A percentile compares a stretch with the other conserved stretches of the same genome.
phyloP scores from a whole-genome alignment of 192 early-diverging fungal species.

The Helicostylum pulchrum region DNA sequence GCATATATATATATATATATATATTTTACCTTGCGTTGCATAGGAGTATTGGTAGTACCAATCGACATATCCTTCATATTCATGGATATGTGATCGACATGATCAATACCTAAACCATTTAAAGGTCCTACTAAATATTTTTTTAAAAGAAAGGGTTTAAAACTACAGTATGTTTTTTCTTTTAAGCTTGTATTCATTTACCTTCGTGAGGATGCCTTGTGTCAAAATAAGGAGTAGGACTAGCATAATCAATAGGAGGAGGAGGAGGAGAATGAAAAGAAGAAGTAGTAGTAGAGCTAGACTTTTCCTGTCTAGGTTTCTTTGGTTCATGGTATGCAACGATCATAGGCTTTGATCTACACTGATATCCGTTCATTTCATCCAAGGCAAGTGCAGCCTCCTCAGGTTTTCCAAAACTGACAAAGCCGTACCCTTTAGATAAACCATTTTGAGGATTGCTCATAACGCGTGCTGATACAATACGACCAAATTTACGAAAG shows the following conservation, averaged over 20 bases:
- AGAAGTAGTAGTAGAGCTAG: constrained; percentile 2
- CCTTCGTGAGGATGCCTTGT: constrained; percentile 17
- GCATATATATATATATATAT: too few species aligned
- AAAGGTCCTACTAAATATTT: constrained; percentile 7
- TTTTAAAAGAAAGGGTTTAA: background rate
- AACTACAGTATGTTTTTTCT: too few species aligned
- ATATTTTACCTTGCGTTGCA: constrained; percentile 18
- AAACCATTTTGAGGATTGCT: constrained; percentile 62
- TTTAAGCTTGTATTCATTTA: too few species aligned
- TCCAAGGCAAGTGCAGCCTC: constrained; percentile 85
- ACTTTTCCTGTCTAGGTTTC: constrained; percentile 62
- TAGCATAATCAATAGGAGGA: background rate
- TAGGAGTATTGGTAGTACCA: background rate
- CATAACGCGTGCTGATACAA: constrained; percentile 89
- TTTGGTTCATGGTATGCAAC: constrained; percentile 90
- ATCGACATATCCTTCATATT: constrained; percentile 7
- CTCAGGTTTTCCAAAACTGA: constrained; percentile 89
- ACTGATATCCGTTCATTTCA: constrained; percentile 85
- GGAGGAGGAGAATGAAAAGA: constrained; percentile 15
- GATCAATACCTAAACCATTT: constrained; percentile 15
- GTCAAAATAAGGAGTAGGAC: constrained; percentile 9
- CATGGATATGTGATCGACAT: background rate
- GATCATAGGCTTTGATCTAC: constrained; percentile 80
- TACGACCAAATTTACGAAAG: constrained; percentile 83
- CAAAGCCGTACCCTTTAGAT: constrained; percentile 89